Conservation (phyloP, 805 yeast genomes). For the Candida bentonensis region DNA sequence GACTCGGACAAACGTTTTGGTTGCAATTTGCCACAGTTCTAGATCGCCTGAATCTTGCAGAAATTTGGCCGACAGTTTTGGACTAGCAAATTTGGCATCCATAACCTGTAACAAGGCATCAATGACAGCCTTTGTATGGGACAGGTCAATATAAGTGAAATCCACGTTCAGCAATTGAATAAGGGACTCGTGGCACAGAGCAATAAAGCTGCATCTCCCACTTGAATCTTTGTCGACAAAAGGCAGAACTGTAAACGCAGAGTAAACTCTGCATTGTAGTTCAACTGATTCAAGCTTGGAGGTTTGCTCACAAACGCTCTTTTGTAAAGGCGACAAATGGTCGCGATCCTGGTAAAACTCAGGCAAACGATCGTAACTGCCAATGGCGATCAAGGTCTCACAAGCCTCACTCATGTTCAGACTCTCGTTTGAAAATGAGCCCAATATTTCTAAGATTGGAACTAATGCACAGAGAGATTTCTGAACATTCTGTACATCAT, state of each 20-base stretch:
- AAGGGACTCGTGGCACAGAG: constrained; percentile 6
- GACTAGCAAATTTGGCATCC: constrained; percentile 10
- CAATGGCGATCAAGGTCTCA: constrained; percentile 46
- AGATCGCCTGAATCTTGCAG: not conserved
- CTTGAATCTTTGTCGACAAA: constrained; percentile 3
- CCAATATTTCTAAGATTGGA: constrained; percentile 1
- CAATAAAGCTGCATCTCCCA: constrained; percentile 6
- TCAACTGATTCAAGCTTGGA: constrained; percentile 19
- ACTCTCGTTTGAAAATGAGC: not conserved
- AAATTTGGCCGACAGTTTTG: constrained; percentile 3
- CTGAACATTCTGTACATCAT: constrained; percentile 29
- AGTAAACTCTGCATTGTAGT: constrained; percentile 6
- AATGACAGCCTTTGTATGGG: constrained; percentile 6
- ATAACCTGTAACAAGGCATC: constrained; percentile 5
- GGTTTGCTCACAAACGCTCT: constrained; percentile 34
- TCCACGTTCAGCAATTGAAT: not conserved
- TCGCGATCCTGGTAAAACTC: constrained; percentile 37
- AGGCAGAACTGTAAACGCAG: constrained; percentile 8
- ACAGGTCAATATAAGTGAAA: not conserved
- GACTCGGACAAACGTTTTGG: constrained; percentile 7
- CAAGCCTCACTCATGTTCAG: constrained; percentile 34
- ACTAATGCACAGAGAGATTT: constrained; percentile 46
- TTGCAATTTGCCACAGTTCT: constrained; percentile 15
- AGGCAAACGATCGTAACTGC: constrained; percentile 62
- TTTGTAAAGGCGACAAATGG: constrained; percentile 52